Percentiles rank a stretch among this genome's conserved stretches.
phyloP scores from a whole-genome alignment of 441 rosid species.

The Pelargonium fulgidum region DNA sequence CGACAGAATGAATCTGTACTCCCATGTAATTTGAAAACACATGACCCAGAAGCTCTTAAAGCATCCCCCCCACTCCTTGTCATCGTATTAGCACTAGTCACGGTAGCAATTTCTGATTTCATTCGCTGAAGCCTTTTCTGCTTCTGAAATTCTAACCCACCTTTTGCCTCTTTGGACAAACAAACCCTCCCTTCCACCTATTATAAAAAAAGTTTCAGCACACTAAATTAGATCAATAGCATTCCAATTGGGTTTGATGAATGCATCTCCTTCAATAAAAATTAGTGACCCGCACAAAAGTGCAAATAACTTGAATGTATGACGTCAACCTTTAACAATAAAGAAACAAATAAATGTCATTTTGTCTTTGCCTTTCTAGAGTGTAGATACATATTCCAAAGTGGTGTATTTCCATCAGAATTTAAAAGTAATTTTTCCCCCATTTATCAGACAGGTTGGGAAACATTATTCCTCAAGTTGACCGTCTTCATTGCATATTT shows the following conservation, averaged over 20 bases:
- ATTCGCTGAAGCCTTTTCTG: slow-evolving; percentile 66
- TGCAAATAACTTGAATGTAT: neutral
- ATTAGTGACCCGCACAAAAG: neutral
- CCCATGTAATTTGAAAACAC: slow-evolving; percentile 64
- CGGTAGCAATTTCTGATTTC: slow-evolving; percentile 50
- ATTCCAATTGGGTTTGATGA: neutral
- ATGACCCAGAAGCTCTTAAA: slow-evolving; percentile 63
- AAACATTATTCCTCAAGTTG: neutral
- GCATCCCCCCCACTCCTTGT: slow-evolving; percentile 88
- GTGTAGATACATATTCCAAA: neutral
- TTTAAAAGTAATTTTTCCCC: too few relatives aligned
- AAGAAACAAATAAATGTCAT: neutral
- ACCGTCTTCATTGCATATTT: neutral
- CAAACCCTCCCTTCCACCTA: slow-evolving; percentile 93
- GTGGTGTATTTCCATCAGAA: neutral
- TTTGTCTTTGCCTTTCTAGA: neutral
- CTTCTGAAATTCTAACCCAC: slow-evolving; percentile 74
- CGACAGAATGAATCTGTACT: slow-evolving; percentile 34
- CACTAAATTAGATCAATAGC: neutral
- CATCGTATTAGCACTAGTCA: slow-evolving; percentile 39
- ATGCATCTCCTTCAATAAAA: neutral
- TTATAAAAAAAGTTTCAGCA: slow-evolving; percentile 16
- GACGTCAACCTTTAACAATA: neutral
- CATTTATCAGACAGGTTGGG: neutral
- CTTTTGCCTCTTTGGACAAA: slow-evolving; percentile 61